Base-by-base conservation (phyloP, 257 asterid species). In the Salvia splendens region DNA sequence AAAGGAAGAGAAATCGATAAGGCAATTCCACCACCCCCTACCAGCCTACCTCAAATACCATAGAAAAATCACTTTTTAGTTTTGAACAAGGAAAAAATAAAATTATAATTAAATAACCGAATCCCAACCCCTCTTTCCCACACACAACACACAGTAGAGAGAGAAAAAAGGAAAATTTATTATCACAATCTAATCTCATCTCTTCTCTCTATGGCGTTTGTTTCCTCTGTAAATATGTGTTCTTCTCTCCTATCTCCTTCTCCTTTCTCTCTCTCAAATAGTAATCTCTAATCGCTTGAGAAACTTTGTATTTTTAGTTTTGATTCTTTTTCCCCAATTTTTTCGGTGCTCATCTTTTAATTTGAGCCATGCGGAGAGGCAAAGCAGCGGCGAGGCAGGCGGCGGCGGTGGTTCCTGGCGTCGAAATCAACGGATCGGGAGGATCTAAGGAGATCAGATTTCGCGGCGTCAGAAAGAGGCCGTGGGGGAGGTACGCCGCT, bases 401-500 rank as follows among this genome's bases (percentile, higher is more conserved):
- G 14, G 48, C 54, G 75, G 68, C 61, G 47, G 75, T 71, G 45
- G 66, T 57, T 38, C 62, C 17, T 40, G 73, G 68, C 51, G 76
- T 12, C 3, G 78, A 77, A 38, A 74, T 14, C 5, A 61, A 68
- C 40, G 84, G 81, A 82, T 82, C 84, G 45, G 83, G 73, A 8
- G 83, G 55, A 57, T 73, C 83, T 8, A 71, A 68, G 59, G 88
- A 83, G 82, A 64, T 80, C 69, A 76, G 80, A 47, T 83, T 72
- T 51, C 79, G 84, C 0, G 88, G 85, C 0, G 88, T 80, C 7
- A 71, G 85, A 0, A 80, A 80, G 74, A 71, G 85, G 66, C 88
- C 85, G 0, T 83, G 88, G 88, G 88, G 88, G 2, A 64, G 85
- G 16, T 78, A 61, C 14, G 85, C 85, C 20, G 85, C 88, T 12